These are phyloP conservation scores for Chlorella variabilis DNA, from an alignment of 163 green algal species.

Conservation along the genomic window DNA sequence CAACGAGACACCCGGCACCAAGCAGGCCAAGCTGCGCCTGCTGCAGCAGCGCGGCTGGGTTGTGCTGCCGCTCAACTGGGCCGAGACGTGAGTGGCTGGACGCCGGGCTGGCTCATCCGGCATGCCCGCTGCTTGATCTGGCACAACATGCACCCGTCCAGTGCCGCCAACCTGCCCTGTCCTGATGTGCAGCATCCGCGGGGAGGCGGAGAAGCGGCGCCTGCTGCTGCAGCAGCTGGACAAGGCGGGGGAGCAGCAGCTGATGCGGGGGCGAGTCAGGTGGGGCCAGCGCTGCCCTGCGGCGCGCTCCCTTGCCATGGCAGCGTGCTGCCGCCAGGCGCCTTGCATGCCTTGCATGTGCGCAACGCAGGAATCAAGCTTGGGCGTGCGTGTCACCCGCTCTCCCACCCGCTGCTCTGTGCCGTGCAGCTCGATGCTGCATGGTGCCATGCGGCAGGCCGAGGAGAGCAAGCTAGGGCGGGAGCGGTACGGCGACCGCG, in stretches of 20 bases:
- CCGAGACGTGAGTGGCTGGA: background rate
- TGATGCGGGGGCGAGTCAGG: conserved; percentile 43
- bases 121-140: too few species aligned
- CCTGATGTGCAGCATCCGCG: background rate
- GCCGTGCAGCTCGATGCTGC: conserved; percentile 33
- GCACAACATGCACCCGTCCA: too few species aligned
- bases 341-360: too few species aligned
- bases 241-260: conserved; percentile 37
- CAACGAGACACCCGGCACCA: conserved; percentile 49
- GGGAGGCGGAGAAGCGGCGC: conserved; percentile 35
- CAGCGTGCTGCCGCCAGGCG: too few species aligned
- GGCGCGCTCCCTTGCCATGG: too few species aligned
- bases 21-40: conserved; percentile 44
- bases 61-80: conserved; percentile 39
- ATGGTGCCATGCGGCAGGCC: conserved; percentile 38
- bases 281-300: too few species aligned
- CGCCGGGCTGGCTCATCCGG: background rate
- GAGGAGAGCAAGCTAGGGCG: conserved; percentile 45
- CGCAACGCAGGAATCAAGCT: too few species aligned
- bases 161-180: too few species aligned
- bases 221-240: conserved; percentile 45
- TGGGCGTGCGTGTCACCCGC: too few species aligned
- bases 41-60: conserved; percentile 47
- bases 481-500: conserved; percentile 5
- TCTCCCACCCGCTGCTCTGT: too few species aligned